phyloP scores from a whole-genome alignment of 257 asterid species.

The Salvia hispanica region DNA sequence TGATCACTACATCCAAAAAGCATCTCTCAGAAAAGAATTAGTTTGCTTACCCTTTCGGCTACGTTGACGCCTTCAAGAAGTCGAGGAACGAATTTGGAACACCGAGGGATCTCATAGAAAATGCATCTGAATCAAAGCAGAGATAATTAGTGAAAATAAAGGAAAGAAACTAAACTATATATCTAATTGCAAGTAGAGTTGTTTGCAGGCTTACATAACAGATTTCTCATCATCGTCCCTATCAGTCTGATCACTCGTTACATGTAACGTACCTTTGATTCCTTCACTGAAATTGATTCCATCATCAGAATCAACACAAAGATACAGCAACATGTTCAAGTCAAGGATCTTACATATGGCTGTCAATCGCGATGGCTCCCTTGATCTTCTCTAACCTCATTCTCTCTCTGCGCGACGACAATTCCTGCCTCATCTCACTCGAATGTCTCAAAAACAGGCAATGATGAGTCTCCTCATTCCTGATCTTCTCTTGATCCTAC shows the following conservation, averaged over 20 bases:
- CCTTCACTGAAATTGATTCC: constrained; percentile 32
- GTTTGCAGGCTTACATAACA: constrained; percentile 36
- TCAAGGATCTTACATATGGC: constrained; percentile 26
- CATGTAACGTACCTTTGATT: constrained; percentile 28
- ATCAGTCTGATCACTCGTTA: constrained; percentile 15
- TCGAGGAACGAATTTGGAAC: constrained; percentile 26
- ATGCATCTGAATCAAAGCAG: constrained; percentile 30
- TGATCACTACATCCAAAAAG: neutral
- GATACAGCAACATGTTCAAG: neutral
- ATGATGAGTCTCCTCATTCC: constrained; percentile 32
- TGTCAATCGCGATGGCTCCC: constrained; percentile 21
- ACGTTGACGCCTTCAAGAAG: constrained; percentile 34
- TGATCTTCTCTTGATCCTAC: constrained; percentile 33
- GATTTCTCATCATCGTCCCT: neutral
- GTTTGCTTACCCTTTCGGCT: constrained; percentile 40
- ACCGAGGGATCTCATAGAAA: constrained; percentile 31
- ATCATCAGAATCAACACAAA: neutral
- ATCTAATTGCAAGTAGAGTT: neutral
- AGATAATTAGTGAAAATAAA: neutral
- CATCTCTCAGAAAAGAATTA: neutral
- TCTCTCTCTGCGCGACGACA: neutral
- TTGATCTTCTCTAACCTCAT: constrained; percentile 25
- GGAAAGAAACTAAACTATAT: too few species aligned
- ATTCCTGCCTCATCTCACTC: neutral
- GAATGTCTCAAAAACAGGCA: constrained; percentile 27